Conservation (phyloP, 2,329 filamentous ascomycete species). For the Microcyclosporella mali region DNA sequence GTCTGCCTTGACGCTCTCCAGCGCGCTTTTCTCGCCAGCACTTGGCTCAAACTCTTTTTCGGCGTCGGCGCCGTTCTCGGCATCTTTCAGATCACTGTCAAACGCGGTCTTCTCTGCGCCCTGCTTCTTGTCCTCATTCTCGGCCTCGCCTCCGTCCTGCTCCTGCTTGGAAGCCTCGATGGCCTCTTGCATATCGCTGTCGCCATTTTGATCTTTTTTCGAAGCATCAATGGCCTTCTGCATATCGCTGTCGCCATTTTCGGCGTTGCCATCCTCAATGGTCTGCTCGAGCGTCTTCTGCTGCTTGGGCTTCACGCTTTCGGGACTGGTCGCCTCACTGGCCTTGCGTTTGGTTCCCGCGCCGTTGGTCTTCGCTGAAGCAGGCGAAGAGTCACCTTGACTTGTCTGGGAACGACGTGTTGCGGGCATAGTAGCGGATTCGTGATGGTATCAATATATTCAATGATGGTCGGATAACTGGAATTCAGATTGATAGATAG, state of each 20-base stretch:
- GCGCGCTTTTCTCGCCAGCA: slow-evolving; percentile 15
- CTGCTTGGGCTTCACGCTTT: slow-evolving; percentile 38
- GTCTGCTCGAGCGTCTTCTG: slow-evolving; percentile 52
- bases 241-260: too few relatives aligned
- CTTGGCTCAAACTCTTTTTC: slow-evolving; percentile 3
- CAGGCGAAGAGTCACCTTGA: slow-evolving; percentile 8
- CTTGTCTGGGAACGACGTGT: slow-evolving; percentile 7
- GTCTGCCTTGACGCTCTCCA: slow-evolving; percentile 28
- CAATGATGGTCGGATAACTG: too few relatives aligned
- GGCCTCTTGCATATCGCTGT: too few relatives aligned
- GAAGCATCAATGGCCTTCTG: slow-evolving; percentile 18
- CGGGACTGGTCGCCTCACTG: slow-evolving; percentile 29
- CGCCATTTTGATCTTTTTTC: slow-evolving; percentile 9
- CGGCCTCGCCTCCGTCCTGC: slow-evolving; percentile 11
- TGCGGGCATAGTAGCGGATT: too few relatives aligned
- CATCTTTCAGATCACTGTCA: slow-evolving; percentile 27
- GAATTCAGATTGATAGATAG: too few relatives aligned
- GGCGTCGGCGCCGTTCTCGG: slow-evolving; percentile 12
- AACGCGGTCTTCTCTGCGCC: too few relatives aligned
- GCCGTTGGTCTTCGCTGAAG: slow-evolving; percentile 12
- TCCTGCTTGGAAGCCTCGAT: too few relatives aligned
- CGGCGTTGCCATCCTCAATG: slow-evolving; percentile 32
- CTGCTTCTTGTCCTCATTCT: slow-evolving; percentile 29
- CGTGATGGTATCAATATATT: too few relatives aligned
- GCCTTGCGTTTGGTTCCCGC: slow-evolving; percentile 35